Evolutionary conservation across 176 grass and related monocot species (phyloP).

Genomic region (Musa acuminata): DNA sequence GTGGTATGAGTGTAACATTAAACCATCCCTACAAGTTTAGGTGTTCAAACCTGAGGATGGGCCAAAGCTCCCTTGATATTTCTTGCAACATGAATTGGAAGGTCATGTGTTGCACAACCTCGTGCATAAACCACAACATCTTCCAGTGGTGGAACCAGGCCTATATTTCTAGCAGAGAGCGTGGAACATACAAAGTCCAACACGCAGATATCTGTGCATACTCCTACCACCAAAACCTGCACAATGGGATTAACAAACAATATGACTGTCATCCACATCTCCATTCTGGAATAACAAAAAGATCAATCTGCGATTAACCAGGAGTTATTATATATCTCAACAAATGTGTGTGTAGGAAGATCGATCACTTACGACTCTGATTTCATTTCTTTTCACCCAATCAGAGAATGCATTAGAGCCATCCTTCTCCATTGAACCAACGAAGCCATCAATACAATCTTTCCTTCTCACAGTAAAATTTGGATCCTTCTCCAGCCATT

Average conservation of each 20-base stretch:
- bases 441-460: constrained; percentile 71
- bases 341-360: too few species aligned
- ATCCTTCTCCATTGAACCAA: constrained; percentile 60
- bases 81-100: constrained; percentile 11
- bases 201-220: constrained; percentile 27
- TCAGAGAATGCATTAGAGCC: constrained; percentile 68
- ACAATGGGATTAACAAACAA: neutral
- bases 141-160: constrained; percentile 13
- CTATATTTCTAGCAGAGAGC: constrained; percentile 18
- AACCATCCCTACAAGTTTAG: neutral
- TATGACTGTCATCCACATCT: too few species aligned
- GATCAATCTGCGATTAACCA: neutral
- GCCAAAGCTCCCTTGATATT: constrained; percentile 13
- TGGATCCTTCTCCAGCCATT: constrained; percentile 79
- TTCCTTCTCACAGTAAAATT: constrained; percentile 73
- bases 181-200: constrained; percentile 23
- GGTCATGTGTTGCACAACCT: constrained; percentile 17
- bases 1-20: neutral
- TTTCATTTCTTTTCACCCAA: constrained; percentile 58
- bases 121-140: constrained; percentile 24
- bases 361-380: constrained; percentile 47
- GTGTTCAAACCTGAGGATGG: constrained; percentile 66
- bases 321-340: too few species aligned
- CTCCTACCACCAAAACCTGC: constrained; percentile 23
- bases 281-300: neutral